Evolutionary conservation across 148 eudicot genomes (phyloP), one percentile per base, ranked within the genome.

Genomic region (Chenopodium formosanum): DNA sequence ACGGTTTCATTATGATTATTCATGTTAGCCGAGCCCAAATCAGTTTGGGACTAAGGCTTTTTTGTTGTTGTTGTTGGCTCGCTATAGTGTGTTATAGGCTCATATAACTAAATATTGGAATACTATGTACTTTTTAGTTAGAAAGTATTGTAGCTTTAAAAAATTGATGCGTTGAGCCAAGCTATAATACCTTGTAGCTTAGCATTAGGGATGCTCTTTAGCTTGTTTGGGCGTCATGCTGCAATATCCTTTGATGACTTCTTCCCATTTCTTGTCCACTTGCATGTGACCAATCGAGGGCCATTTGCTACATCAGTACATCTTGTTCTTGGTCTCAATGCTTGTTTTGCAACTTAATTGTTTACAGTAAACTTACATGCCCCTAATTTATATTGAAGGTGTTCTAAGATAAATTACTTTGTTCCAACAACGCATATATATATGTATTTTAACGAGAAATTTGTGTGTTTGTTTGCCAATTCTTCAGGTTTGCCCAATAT

Each of bases 401-500:
- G 56, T 74, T 52, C 46, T 22, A 22, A 25, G 65, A 46, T 58
- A 72, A 27, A 32, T 13, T 75, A 22, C 37, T 73, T 65, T 34
- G 44, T 31, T 46, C 62, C n/a, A 32, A 70, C 14, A 11, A 78
- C 68, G 37, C 40, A 19, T 47, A 56, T 5, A n/a, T 47, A 56
- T 5, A n/a, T 31, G 22, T 23, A 17, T 34, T 66, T 73, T 50
- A 7, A 46, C 65, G 22, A 53, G 74, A 47, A 52, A 63, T 52
- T 83, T 72, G 46, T 37, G 25, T 58, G 10, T 60, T 31, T 50
- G n/a, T 80, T 73, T 52, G 46, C 64, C 74, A 48, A 80, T 74
- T 76, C 83, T 86, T 82, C 96, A 93, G 97, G 90, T 85, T 53
- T 95, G 98, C 84, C 91, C 97, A 62, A 84, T 95, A 66, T 95